Conservation (phyloP, 2,329 filamentous ascomycete species). For the Arthrinium puccinioides region DNA sequence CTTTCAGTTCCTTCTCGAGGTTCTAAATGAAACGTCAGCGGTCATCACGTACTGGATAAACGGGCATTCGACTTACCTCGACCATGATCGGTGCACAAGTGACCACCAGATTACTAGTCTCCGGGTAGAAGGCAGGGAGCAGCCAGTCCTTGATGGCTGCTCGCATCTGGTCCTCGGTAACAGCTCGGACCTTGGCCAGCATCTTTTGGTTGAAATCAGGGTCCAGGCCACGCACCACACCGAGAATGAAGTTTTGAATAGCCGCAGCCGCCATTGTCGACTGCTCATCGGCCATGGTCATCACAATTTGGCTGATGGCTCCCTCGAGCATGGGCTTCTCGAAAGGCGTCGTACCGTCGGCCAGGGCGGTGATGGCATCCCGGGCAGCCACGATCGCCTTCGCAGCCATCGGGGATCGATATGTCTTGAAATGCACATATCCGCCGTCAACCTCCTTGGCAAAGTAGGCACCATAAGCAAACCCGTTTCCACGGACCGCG, state of each 20-base stretch:
- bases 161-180: slow-evolving; percentile 71
- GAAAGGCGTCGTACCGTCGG: slow-evolving; percentile 62
- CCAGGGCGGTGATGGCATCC: slow-evolving; percentile 66
- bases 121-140: slow-evolving; percentile 71
- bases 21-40: too few relatives aligned
- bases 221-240: slow-evolving; percentile 69
- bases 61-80: slow-evolving; percentile 76
- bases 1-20: slow-evolving; percentile 66
- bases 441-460: slow-evolving; percentile 71
- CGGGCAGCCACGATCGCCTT: slow-evolving; percentile 77
- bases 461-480: slow-evolving; percentile 86
- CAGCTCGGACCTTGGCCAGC: slow-evolving; percentile 67
- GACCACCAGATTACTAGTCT: slow-evolving; percentile 76
- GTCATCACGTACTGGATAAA: too few relatives aligned
- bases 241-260: slow-evolving; percentile 72
- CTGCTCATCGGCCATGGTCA: slow-evolving; percentile 80
- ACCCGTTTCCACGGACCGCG: slow-evolving; percentile 83
- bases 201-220: slow-evolving; percentile 73
- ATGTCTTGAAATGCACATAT: slow-evolving; percentile 76
- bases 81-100: slow-evolving; percentile 82
- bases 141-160: slow-evolving; percentile 67
- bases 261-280: slow-evolving; percentile 78
- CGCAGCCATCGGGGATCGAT: slow-evolving; percentile 81
- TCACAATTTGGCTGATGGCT: slow-evolving; percentile 83
- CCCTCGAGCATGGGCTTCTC: slow-evolving; percentile 81